phyloP scores from a whole-genome alignment of 2,329 filamentous ascomycete genomes.

The Cercospora beticola region DNA sequence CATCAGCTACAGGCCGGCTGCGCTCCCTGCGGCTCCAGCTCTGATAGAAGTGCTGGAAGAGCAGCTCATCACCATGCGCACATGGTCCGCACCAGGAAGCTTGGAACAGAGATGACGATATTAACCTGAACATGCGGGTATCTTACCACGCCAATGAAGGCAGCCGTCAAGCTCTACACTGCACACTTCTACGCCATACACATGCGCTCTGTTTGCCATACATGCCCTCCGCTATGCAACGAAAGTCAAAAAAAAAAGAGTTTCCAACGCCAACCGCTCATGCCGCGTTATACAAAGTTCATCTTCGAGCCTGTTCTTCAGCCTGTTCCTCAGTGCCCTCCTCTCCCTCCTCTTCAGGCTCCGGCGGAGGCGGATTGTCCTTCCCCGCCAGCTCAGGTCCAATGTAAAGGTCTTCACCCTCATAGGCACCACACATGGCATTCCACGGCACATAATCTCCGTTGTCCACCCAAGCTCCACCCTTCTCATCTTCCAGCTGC shows the following conservation, averaged over 20 bases:
- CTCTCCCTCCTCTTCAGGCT: background rate
- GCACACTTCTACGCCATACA: background rate
- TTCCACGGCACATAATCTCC: constrained; percentile 23
- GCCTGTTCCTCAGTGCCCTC: background rate
- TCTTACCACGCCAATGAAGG: background rate
- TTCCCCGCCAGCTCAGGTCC: constrained; percentile 7
- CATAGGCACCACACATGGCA: constrained; percentile 22
- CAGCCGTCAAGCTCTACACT: background rate
- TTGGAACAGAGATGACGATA: background rate
- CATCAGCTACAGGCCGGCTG: no score
- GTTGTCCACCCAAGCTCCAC: constrained; percentile 26
- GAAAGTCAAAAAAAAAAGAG: background rate
- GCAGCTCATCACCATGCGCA: no score
- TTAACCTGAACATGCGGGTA: background rate
- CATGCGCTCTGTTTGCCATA: background rate
- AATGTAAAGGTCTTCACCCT: constrained; percentile 20
- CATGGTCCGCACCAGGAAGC: background rate
- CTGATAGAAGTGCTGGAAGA: no score
- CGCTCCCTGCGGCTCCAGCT: no score
- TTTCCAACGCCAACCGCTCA: background rate
- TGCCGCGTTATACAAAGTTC: background rate
- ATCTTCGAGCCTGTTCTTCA: background rate
- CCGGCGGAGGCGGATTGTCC: background rate
- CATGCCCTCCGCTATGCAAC: constrained; percentile 13
- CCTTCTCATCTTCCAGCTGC: constrained; percentile 18